Percentiles rank a stretch among this genome's conserved stretches.
These are phyloP conservation scores for Rhododendron henanense DNA, from an alignment of 148 eudicot genomes.

Conservation along the genomic window DNA sequence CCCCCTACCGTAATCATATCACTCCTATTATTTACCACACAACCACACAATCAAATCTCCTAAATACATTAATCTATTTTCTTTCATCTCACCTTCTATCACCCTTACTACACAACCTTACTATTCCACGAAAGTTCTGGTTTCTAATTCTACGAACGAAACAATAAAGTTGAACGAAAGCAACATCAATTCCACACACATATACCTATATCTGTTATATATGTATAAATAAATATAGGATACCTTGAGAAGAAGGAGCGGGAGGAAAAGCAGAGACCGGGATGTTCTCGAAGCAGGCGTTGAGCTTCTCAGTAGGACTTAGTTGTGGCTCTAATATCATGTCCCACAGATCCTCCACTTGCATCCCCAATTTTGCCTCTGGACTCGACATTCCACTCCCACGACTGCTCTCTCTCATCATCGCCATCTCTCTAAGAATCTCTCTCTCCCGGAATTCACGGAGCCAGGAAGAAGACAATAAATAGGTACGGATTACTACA, in stretches of 20 bases:
- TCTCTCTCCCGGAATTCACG: slow-evolving; percentile 6
- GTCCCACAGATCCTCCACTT: slow-evolving; percentile 92
- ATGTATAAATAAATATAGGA: background rate
- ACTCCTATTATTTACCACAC: background rate
- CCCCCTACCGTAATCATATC: background rate
- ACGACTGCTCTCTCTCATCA: slow-evolving; percentile 19
- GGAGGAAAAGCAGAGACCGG: slow-evolving; percentile 78
- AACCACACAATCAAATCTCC: background rate
- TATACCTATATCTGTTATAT: background rate
- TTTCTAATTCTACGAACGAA: background rate
- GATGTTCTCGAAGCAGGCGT: slow-evolving; percentile 85
- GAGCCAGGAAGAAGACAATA: background rate
- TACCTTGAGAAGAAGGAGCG: slow-evolving; percentile 63
- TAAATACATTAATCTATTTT: background rate
- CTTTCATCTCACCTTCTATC: background rate
- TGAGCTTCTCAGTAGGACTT: slow-evolving; percentile 83
- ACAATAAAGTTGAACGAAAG: background rate
- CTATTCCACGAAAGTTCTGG: background rate
- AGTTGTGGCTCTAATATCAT: slow-evolving; percentile 48
- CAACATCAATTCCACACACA: background rate
- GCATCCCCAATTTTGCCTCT: slow-evolving; percentile 72
- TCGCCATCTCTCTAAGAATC: background rate
- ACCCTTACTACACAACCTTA: background rate
- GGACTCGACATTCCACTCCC: slow-evolving; percentile 51
- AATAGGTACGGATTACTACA: background rate